Base-by-base conservation (phyloP, 2,329 filamentous ascomycete genomes). In the Xylaria sp. region DNA sequence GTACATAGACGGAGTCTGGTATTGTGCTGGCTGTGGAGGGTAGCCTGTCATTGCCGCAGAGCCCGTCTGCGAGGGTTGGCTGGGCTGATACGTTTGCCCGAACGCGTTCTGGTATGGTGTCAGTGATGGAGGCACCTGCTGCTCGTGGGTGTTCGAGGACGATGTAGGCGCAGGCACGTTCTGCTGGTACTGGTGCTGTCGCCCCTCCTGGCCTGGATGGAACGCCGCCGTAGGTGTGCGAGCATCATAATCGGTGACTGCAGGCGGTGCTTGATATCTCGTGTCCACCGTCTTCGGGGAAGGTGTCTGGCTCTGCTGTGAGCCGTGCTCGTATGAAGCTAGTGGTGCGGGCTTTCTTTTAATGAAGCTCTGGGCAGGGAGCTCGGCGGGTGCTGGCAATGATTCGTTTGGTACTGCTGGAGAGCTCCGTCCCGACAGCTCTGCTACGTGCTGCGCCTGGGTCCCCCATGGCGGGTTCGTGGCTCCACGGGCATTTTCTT, bases 271-370 rank as follows among this genome's bases (percentile, higher is more conserved):
- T n/a, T 69, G 71, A 50, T 71, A 68, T 2, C 51, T 55, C 7
- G 61, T 61, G 2, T 72, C 67, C 2, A 70, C 60, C 7, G 65
- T 68, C 64, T 65, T 68, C 9, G 71, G 71, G 17, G 72, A 72
- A 21, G 73, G 71, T 2, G 71, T 69, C 55, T 72, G 69, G 32
- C 21, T 68, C 55, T 70, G 66, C 34, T 48, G 65, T 47, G 53
- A 27, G n/a, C 60, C 8, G 30, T 67, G 61, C 11, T 63, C 51
- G 21, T 69, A 69, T 11, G 69, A 61, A 30, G 61, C 47, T 24
- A 19, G 30, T 27, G 71, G 75, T 60, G 70, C 70, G 7, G 75
- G 73, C 51, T 74, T 74, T 57, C 71, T 69, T 62, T 64, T 75
- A 42, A 73, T 57, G 17, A 68, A 63, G 34, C 65, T 67, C 47